Evolutionary conservation across 2,329 filamentous ascomycete species (phyloP).

Genomic region (Huntiella moniliformis): DNA sequence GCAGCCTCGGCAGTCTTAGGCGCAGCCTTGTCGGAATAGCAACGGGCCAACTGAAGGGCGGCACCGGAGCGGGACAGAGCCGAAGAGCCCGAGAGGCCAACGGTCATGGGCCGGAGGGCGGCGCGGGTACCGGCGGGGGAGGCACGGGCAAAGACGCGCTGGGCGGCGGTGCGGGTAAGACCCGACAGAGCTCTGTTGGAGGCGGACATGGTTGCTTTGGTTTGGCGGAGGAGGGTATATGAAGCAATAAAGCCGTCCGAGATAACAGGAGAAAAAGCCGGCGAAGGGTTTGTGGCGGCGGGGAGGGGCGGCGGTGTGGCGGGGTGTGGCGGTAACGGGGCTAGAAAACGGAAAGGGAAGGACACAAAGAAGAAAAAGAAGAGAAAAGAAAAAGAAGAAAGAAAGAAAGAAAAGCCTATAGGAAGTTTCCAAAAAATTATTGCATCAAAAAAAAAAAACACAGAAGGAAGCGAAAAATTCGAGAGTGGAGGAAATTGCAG

Average conservation of each 20-base stretch:
- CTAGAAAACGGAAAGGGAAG: conserved; percentile 3
- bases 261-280: conserved; percentile 1
- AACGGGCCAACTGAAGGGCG: conserved; percentile 14
- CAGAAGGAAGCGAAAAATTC: conserved; percentile 8
- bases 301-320: conserved; percentile 6
- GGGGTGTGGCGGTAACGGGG: background rate
- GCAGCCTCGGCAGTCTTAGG: conserved; percentile 30
- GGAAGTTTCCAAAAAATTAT: background rate
- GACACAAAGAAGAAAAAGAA: conserved; percentile 3
- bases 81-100: conserved; percentile 15
- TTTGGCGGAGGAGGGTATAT: conserved; percentile 2
- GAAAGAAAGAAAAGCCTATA: background rate
- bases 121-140: conserved; percentile 10
- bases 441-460: background rate
- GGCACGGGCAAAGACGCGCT: conserved; percentile 11
- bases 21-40: conserved; percentile 30
- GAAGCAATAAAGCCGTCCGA: conserved; percentile 2
- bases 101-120: conserved; percentile 16
- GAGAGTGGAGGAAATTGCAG: background rate
- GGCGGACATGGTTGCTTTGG: conserved; percentile 13
- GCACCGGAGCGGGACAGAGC: conserved; percentile 13
- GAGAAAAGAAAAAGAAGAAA: conserved; percentile 6
- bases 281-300: conserved; percentile 2
- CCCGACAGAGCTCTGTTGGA: conserved; percentile 23
- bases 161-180: conserved; percentile 13